A percentile compares a stretch with the other conserved stretches of the same genome.
Evolutionary conservation across 768 basidiomycete species (phyloP).

Genomic region (Boletus vinaceobasis): DNA sequence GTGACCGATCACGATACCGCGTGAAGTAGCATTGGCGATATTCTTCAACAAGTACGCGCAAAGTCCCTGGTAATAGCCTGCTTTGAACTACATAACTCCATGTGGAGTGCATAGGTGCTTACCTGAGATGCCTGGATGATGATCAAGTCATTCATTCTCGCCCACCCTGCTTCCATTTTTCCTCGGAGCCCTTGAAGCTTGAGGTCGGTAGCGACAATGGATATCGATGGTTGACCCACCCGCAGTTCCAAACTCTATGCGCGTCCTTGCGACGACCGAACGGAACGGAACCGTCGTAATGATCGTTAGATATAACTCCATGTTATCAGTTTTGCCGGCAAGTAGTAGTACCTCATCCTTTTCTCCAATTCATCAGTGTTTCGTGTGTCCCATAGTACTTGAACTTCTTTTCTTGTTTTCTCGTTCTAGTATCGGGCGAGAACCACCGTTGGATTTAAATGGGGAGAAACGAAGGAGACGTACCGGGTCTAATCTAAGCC

Average conservation of each 20-base stretch:
- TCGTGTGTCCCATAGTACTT: constrained; percentile 30
- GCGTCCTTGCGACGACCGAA: constrained; percentile 38
- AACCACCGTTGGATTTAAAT: background rate
- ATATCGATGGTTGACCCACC: constrained; percentile 39
- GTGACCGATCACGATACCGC: constrained; percentile 80
- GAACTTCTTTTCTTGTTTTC: constrained; percentile 36
- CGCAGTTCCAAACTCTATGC: constrained; percentile 88
- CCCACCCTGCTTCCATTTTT: constrained; percentile 84
- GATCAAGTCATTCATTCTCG: constrained; percentile 88
- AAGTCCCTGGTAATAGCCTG: constrained; percentile 52
- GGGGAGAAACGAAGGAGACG: background rate
- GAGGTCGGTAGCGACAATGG: background rate
- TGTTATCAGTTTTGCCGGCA: background rate
- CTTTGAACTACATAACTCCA: background rate
- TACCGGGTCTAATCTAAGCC: constrained; percentile 50
- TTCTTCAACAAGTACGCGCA: constrained; percentile 63
- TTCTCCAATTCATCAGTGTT: constrained; percentile 36
- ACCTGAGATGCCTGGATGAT: constrained; percentile 82
- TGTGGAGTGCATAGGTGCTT: background rate
- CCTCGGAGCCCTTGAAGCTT: constrained; percentile 61
- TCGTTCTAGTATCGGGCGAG: constrained; percentile 31
- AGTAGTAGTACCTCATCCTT: constrained; percentile 37
- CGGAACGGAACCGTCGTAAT: background rate
- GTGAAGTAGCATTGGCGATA: constrained; percentile 47
- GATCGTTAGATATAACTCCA: background rate